A percentile compares a stretch with the other conserved stretches of the same genome.
Evolutionary conservation across 192 early-diverging fungal species (phyloP).

Genomic region (Diversispora eburnea): DNA sequence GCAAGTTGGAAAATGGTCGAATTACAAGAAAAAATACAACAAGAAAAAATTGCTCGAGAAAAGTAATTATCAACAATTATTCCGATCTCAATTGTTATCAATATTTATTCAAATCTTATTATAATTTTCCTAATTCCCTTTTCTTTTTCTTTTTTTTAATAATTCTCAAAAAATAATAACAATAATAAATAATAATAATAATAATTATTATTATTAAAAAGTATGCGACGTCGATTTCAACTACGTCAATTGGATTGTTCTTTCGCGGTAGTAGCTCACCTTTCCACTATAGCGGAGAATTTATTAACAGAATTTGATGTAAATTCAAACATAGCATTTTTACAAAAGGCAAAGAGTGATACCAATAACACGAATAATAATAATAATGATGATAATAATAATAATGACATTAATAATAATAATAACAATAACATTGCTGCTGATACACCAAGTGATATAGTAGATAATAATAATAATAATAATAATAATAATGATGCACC

Average conservation of each 20-base stretch:
- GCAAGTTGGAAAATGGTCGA: constrained; percentile 69
- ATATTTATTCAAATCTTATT: neutral
- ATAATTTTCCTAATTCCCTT: neutral
- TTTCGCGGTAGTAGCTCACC: constrained; percentile 77
- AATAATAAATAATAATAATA: neutral
- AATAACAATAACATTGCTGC: constrained; percentile 5
- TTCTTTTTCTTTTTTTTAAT: neutral
- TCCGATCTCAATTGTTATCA: neutral
- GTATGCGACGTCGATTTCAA: constrained; percentile 84
- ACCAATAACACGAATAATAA: too few relatives aligned
- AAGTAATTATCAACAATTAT: constrained; percentile 52
- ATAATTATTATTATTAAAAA: constrained; percentile 38
- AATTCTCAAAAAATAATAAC: neutral
- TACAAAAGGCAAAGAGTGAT: constrained; percentile 50
- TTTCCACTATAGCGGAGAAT: constrained; percentile 78
- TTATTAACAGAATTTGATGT: constrained; percentile 77
- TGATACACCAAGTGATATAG: neutral
- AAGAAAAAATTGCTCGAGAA: constrained; percentile 69
- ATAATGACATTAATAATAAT: neutral
- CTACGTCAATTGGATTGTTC: constrained; percentile 92
- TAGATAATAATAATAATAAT: constrained; percentile 9
- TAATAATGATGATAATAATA: neutral
- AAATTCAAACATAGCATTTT: constrained; percentile 61
- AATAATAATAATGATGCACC: constrained; percentile 18
- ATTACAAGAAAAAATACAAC: constrained; percentile 60